Conservation (phyloP, 208 protist genomes). For the Phytomonas serpens region DNA sequence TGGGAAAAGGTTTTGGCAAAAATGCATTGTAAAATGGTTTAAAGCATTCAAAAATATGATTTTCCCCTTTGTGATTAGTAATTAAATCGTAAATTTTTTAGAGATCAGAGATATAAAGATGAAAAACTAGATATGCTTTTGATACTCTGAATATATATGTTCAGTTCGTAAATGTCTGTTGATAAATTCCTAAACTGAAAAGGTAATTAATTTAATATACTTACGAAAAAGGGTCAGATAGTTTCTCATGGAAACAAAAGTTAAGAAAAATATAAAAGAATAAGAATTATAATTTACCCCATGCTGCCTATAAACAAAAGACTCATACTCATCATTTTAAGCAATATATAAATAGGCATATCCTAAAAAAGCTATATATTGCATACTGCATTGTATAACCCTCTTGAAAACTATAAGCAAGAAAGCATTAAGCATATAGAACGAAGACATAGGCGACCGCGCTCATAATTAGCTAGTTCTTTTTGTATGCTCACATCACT, state of each 20-base stretch:
- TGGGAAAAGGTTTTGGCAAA: not conserved
- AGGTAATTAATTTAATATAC: too few relatives aligned
- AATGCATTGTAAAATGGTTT: not conserved
- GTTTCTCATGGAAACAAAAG: not conserved
- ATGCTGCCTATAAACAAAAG: not conserved
- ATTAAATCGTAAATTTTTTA: constrained; percentile 3
- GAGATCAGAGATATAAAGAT: constrained; percentile 3
- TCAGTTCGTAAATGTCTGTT: not conserved
- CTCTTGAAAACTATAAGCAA: not conserved
- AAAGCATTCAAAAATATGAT: constrained; percentile 8
- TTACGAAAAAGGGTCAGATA: too few relatives aligned
- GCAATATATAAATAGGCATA: not conserved
- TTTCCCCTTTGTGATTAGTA: not conserved
- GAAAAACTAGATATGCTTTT: not conserved
- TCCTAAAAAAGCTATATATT: not conserved
- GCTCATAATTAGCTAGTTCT: not conserved
- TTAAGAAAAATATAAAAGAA: constrained; percentile 6
- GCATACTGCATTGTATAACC: not conserved
- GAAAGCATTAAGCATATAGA: not conserved
- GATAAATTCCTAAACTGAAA: constrained; percentile 8
- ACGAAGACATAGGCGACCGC: not conserved
- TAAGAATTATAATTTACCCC: not conserved
- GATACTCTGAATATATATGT: not conserved
- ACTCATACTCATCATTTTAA: not conserved
- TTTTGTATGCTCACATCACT: not conserved